Conservation (phyloP, 2,329 filamentous ascomycete genomes). For the Cladophialophora yegresii region DNA sequence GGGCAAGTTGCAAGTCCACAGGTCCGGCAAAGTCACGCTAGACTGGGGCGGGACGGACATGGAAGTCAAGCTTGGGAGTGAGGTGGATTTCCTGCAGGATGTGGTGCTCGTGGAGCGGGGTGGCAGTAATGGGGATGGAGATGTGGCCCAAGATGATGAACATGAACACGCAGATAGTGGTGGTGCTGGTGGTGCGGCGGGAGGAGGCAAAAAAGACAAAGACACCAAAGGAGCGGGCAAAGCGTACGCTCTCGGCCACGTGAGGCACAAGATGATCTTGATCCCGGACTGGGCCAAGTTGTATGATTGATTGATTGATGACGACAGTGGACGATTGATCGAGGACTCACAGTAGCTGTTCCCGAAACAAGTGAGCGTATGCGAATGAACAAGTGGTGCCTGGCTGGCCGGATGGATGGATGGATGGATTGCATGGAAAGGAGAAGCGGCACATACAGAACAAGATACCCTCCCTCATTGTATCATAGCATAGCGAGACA, state of each 20-base stretch:
- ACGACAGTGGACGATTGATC: not conserved
- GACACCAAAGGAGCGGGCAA: constrained; percentile 42
- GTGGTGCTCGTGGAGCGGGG: constrained; percentile 47
- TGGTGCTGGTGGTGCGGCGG: constrained; percentile 14
- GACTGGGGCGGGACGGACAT: constrained; percentile 65
- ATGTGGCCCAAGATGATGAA: constrained; percentile 12
- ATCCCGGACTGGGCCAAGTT: constrained; percentile 62
- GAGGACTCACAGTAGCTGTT: too few relatives aligned
- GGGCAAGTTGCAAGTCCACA: constrained; percentile 63
- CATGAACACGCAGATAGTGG: constrained; percentile 20
- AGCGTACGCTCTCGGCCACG: constrained; percentile 60
- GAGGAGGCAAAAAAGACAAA: constrained; percentile 41
- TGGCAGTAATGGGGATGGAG: not conserved
- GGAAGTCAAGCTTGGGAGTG: constrained; percentile 59
- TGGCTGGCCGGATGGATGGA: not conserved
- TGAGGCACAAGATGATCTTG: constrained; percentile 66
- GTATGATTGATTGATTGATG: constrained; percentile 38
- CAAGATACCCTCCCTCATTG: not conserved
- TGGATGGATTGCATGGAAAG: not conserved
- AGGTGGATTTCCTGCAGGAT: constrained; percentile 62
- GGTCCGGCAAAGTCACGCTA: constrained; percentile 62
- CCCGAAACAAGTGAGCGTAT: not conserved
- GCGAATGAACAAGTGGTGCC: not conserved
- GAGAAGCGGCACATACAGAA: not conserved
- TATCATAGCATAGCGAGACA: too few relatives aligned